phyloP scores from a whole-genome alignment of 208 protist species.

The Crithidia thermophila region DNA sequence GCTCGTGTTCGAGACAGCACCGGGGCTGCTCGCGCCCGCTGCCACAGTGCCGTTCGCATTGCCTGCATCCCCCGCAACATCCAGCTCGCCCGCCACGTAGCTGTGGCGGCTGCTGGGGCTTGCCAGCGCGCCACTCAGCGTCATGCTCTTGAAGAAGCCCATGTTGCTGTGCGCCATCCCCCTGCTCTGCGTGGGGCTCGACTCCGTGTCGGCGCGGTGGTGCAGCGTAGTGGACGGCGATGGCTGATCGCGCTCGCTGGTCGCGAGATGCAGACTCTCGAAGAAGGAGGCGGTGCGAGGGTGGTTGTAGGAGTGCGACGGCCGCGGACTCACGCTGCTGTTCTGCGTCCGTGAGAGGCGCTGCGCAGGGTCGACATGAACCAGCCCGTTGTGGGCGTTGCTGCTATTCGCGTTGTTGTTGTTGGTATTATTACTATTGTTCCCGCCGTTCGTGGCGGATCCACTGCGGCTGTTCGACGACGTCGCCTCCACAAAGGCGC shows the following conservation, averaged over 20 bases:
- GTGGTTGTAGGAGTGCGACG: not conserved
- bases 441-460: not conserved
- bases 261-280: constrained; percentile 1
- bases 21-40: no score
- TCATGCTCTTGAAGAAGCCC: not conserved
- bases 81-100: constrained; percentile 8
- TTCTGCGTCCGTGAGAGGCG: not conserved
- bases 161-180: not conserved
- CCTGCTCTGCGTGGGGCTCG: not conserved
- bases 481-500: not conserved
- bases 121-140: not conserved
- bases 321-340: not conserved
- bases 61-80: not conserved
- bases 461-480: constrained; percentile 6
- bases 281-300: not conserved
- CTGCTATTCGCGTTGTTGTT: no score
- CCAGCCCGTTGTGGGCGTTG: not conserved
- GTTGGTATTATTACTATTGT: no score
- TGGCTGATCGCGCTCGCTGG: not conserved
- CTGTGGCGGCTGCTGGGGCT: not conserved
- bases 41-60: no score
- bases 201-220: constrained; percentile 1
- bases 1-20: not conserved
- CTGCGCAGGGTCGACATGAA: not conserved
- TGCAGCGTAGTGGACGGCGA: not conserved